A percentile compares a stretch with the other conserved stretches of the same genome.
Evolutionary conservation across 164 flowering plant genomes (phyloP).

Genomic region (Macadamia tetraphylla): DNA sequence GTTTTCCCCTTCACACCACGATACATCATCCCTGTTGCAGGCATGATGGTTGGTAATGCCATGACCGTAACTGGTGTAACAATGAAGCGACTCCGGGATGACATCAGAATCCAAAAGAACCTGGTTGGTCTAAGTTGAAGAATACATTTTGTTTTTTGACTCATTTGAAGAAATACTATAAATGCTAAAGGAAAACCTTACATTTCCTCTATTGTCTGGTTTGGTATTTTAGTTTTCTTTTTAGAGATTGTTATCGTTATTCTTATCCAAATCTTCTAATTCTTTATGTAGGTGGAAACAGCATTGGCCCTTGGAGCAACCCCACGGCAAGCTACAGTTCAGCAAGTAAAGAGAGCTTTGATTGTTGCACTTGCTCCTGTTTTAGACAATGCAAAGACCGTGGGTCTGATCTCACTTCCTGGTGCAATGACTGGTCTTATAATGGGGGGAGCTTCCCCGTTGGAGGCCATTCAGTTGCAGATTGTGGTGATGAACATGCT

Average conservation of each 20-base stretch:
- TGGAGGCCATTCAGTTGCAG: constrained; percentile 93
- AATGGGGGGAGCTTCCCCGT: constrained; percentile 98
- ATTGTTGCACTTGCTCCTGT: constrained; percentile 82
- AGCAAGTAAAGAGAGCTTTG: constrained; percentile 78
- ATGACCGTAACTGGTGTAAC: constrained; percentile 98
- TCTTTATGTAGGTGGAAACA: constrained; percentile 68
- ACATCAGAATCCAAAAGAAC: constrained; percentile 62
- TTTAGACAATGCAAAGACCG: constrained; percentile 87
- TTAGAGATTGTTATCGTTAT: no score
- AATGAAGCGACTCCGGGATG: constrained; percentile 90
- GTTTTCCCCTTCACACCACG: constrained; percentile 96
- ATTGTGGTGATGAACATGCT: constrained; percentile 97
- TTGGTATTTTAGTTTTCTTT: no score
- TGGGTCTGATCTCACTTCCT: constrained; percentile 90
- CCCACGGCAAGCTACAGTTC: constrained; percentile 77
- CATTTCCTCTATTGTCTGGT: no score
- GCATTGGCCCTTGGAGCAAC: constrained; percentile 95
- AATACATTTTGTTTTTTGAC: not conserved
- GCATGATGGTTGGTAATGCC: constrained; percentile 98
- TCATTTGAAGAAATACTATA: no score
- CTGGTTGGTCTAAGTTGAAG: constrained; percentile 41
- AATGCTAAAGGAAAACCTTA: no score
- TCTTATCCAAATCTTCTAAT: no score
- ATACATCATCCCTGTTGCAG: constrained; percentile 87
- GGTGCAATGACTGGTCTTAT: constrained; percentile 98